Evolutionary conservation across 805 yeast genomes (phyloP), one percentile per base, ranked within the genome.

Genomic region (Ogataea paraovalis): DNA sequence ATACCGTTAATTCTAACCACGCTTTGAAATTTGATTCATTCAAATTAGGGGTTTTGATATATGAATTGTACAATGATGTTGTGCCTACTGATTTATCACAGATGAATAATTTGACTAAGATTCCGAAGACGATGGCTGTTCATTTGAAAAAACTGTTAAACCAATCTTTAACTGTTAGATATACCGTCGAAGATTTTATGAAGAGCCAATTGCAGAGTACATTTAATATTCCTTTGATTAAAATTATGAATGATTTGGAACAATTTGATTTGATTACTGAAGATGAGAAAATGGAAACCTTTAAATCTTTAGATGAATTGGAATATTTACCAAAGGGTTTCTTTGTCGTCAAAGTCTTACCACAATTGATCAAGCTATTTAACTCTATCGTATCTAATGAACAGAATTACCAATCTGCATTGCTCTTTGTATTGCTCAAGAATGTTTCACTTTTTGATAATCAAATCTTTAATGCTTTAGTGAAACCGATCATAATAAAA

Each of bases 401-500:
- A 21, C 47, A 54, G 14, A 60, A 54, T 27, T 49, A 49, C 12
- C 63, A 58, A 44, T 57, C 67, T 9, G 55, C 54, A 2, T 49
- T 78, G 12, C 61, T 79, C 41, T 71, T 70, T 52, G 61, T 71
- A 36, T 69, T 78, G 14, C 58, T 75, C 49, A 72, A 68, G 48
- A 51, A 56, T 18, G 46, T 62, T 61, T 9, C 48, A 51, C 21
- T 59, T 53, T 38, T 64, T 65, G 13, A 64, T 47, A 14, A 66
- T 56, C n/a, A 64, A 61, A 36, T 49, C 0, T 77, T 78, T 55
- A 60, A 69, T 41, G 64, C 63, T 41, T 42, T 64, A 10, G 68
- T 83, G 9, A 80, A 82, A 49, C 90, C 92, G 1, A 68, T 82
- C 0, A 72, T 90, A n/a, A 70, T 86, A 32, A 69, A 75, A 37